Evolutionary conservation across 331 rosid species (phyloP).

Genomic region (Quercus lobata): DNA sequence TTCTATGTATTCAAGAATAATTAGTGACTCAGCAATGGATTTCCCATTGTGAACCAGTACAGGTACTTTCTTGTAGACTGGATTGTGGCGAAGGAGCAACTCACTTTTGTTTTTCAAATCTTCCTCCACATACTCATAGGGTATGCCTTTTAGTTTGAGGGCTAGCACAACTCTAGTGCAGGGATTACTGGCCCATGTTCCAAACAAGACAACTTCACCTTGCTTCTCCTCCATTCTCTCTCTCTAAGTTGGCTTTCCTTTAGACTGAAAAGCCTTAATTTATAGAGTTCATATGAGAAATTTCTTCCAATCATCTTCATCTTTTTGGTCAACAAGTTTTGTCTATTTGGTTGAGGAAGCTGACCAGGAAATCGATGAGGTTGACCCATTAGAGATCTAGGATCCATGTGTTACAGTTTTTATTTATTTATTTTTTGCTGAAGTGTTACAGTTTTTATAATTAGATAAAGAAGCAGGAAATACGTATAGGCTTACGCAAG

Average conservation of each 20-base stretch:
- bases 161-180: conserved; percentile 32
- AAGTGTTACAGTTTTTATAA: too few species aligned
- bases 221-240: conserved; percentile 18
- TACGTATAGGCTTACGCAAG: too few species aligned
- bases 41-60: conserved; percentile 38
- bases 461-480: too few species aligned
- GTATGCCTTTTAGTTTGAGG: conserved; percentile 44
- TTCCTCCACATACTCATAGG: conserved; percentile 37
- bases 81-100: conserved; percentile 28
- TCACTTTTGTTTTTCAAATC: conserved; percentile 35
- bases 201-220: conserved; percentile 28
- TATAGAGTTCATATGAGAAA: neutral
- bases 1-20: conserved; percentile 46
- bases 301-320: too few species aligned
- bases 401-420: too few species aligned
- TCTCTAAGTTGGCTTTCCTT: too few species aligned
- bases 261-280: neutral
- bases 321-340: too few species aligned
- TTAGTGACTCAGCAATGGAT: conserved; percentile 29
- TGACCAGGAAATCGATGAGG: too few species aligned
- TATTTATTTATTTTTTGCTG: too few species aligned
- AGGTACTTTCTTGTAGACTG: conserved; percentile 37
- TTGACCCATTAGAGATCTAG: too few species aligned
- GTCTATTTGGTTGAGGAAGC: too few species aligned
- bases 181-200: conserved; percentile 17